A percentile compares a stretch with the other conserved stretches of the same genome.
phyloP scores from a whole-genome alignment of 2,329 filamentous ascomycete species.

The Aspergillus amoenus region DNA sequence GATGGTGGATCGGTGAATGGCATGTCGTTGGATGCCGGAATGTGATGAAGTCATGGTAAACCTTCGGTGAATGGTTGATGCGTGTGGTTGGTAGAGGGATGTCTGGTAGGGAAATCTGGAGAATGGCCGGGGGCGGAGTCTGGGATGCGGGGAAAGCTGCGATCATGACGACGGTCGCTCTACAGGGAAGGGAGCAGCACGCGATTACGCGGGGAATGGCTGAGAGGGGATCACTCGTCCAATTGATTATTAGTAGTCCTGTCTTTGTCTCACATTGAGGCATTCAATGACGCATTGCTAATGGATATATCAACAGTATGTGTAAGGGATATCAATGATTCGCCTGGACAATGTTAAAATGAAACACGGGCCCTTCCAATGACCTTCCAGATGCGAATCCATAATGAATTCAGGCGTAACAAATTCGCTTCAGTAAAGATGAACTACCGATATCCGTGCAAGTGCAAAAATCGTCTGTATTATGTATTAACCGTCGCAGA shows the following conservation, averaged over 20 bases:
- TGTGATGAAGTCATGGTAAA: conserved; percentile 8
- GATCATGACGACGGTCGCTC: conserved; percentile 2
- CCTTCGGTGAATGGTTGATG: neutral
- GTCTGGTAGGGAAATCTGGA: neutral
- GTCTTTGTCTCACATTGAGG: neutral
- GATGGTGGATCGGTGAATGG: neutral
- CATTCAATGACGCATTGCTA: neutral
- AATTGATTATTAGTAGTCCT: no score
- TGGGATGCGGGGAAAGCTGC: conserved; percentile 11
- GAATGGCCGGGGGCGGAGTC: neutral
- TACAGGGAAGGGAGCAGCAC: neutral
- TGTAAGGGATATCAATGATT: neutral
- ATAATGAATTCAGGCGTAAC: neutral
- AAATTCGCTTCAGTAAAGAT: conserved; percentile 3
- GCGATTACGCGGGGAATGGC: neutral
- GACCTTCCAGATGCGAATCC: conserved; percentile 1
- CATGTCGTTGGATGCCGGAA: neutral
- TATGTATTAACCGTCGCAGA: conserved; percentile 10
- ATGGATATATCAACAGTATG: conserved; percentile 3
- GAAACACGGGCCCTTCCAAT: neutral
- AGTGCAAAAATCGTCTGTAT: conserved; percentile 8
- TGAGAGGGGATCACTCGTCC: no score
- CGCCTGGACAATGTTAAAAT: neutral
- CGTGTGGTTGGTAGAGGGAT: neutral
- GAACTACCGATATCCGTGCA: conserved; percentile 1